Conservation (phyloP, 768 basidiomycete genomes). For the Amanita jacksonii region DNA sequence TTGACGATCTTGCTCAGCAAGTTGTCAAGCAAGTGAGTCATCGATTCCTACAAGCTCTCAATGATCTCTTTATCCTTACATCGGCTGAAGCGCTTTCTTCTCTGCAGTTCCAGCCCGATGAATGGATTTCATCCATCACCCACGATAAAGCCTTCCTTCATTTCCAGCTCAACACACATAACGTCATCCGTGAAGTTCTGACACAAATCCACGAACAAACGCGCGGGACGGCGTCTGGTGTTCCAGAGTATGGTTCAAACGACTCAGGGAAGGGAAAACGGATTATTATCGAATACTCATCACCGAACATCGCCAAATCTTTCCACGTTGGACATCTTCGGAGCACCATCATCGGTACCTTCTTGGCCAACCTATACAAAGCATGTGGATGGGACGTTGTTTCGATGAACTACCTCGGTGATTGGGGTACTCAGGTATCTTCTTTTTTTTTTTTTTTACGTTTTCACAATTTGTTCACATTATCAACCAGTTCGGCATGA, state of each 20-base stretch:
- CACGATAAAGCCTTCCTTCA: constrained; percentile 77
- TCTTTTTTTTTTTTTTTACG: constrained; percentile 11
- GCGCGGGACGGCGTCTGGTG: constrained; percentile 44
- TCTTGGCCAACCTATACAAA: constrained; percentile 83
- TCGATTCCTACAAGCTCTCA: not conserved
- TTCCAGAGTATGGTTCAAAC: constrained; percentile 79
- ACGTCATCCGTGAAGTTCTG: constrained; percentile 57
- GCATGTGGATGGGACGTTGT: constrained; percentile 90
- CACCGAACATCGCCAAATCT: constrained; percentile 95
- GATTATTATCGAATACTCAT: constrained; percentile 85
- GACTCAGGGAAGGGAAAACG: constrained; percentile 71
- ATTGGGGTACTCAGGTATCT: constrained; percentile 97
- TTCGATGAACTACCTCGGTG: constrained; percentile 90
- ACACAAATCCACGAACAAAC: constrained; percentile 69
- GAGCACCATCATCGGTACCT: constrained; percentile 98
- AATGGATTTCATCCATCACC: constrained; percentile 61
- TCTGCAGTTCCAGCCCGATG: constrained; percentile 73
- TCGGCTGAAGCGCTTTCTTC: constrained; percentile 3
- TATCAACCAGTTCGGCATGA: constrained; percentile 60
- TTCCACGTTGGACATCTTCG: constrained; percentile 97
- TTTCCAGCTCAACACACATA: constrained; percentile 61
- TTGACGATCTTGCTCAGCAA: constrained; percentile 65
- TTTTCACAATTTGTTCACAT: too few relatives aligned
- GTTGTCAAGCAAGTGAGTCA: constrained; percentile 56
- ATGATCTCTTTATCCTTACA: constrained; percentile 18